Evolutionary conservation across 306 rosid species (phyloP).

Genomic region (Spatholobus suberectus): DNA sequence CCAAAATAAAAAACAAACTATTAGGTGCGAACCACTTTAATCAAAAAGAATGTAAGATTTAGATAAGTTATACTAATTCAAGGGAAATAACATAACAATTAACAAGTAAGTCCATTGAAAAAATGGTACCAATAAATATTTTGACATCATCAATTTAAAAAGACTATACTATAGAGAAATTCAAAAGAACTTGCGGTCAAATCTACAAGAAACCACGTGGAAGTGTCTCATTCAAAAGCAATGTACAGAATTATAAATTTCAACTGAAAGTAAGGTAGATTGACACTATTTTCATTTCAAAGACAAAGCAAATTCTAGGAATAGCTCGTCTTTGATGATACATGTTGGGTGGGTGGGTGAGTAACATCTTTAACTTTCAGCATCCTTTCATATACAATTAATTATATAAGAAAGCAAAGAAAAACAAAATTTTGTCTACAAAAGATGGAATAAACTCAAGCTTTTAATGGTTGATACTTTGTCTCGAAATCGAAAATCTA

Average conservation of each 20-base stretch:
- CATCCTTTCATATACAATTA: constrained; percentile 15
- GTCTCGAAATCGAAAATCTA: constrained; percentile 29
- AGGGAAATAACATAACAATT: too few relatives aligned
- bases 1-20: not conserved
- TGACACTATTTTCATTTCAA: constrained; percentile 3
- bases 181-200: not conserved
- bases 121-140: not conserved
- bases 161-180: not conserved
- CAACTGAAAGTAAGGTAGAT: not conserved
- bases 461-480: not conserved
- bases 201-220: not conserved
- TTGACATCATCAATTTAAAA: not conserved
- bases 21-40: not conserved
- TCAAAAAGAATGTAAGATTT: not conserved
- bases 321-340: not conserved
- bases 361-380: not conserved
- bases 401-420: not conserved
- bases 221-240: not conserved
- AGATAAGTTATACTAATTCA: not conserved
- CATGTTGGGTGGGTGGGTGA: not conserved
- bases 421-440: constrained; percentile 11
- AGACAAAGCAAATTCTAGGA: not conserved
- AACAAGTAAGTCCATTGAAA: too few relatives aligned
- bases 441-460: not conserved
- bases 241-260: not conserved